These are phyloP conservation scores for Lasiosphaeris hirsuta DNA, from an alignment of 495 filamentous ascomycete genomes.

Conservation along the genomic window DNA sequence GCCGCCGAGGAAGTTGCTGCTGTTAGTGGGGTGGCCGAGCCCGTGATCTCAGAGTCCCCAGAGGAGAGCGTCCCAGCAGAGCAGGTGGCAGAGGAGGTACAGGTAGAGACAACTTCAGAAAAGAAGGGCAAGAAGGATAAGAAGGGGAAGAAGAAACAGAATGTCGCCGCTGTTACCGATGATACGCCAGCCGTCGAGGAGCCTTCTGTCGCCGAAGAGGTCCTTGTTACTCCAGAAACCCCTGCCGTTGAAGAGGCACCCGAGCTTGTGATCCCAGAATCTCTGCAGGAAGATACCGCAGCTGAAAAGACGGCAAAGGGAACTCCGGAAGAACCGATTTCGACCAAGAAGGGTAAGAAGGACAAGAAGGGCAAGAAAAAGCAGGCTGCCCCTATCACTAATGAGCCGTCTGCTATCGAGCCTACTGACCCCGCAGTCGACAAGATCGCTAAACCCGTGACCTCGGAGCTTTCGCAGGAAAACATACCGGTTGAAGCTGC, in stretches of 20 bases:
- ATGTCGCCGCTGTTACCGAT: neutral
- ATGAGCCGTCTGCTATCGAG: neutral
- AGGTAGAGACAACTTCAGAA: neutral
- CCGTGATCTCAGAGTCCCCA: neutral
- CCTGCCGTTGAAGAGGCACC: neutral
- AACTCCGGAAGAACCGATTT: neutral
- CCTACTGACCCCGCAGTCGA: neutral
- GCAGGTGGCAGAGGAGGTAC: conserved; percentile 2
- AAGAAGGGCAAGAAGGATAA: conserved; percentile 33
- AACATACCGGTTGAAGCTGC: neutral
- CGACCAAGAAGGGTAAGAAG: conserved; percentile 5
- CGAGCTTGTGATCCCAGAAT: neutral
- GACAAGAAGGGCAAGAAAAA: neutral
- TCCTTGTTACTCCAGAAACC: neutral
- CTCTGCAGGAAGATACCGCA: neutral
- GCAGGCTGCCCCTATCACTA: too few species aligned
- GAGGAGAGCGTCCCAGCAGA: neutral
- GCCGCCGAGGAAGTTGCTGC: neutral
- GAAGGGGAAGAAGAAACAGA: conserved; percentile 17
- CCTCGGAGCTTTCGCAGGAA: too few species aligned
- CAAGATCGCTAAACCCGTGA: neutral
- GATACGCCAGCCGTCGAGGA: neutral
- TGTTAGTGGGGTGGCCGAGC: conserved; percentile 6
- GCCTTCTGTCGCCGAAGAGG: neutral
- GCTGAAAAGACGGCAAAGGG: neutral